These are phyloP conservation scores for Boletus pseudo-olivaceus DNA, from an alignment of 768 basidiomycete genomes.

Conservation along the genomic window DNA sequence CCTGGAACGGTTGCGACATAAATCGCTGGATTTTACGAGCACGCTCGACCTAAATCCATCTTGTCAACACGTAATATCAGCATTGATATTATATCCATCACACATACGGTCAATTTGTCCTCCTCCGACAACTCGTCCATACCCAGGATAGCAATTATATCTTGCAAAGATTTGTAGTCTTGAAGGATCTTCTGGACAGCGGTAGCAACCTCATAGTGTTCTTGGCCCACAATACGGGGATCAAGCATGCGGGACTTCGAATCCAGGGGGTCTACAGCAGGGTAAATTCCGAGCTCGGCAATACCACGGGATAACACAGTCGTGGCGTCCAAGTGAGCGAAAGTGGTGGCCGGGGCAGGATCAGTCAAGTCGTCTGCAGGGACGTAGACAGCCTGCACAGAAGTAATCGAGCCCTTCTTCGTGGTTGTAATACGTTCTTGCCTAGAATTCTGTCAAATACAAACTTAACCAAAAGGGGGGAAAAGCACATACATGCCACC, in stretches of 20 bases:
- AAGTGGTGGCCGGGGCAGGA: slow-evolving; percentile 98
- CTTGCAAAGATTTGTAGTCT: slow-evolving; percentile 95
- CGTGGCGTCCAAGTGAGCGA: slow-evolving; percentile 99
- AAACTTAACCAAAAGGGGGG: not conserved
- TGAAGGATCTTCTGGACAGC: slow-evolving; percentile 97
- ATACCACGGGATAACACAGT: slow-evolving; percentile 99
- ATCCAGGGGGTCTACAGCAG: slow-evolving; percentile 98
- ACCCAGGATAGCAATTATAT: slow-evolving; percentile 99
- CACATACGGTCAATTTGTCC: slow-evolving; percentile 80
- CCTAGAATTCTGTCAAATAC: slow-evolving; percentile 40
- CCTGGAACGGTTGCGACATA: slow-evolving; percentile 99
- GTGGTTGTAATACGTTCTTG: slow-evolving; percentile 99
- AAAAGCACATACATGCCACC: slow-evolving; percentile 83
- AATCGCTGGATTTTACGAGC: slow-evolving; percentile 98
- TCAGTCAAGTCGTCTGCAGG: slow-evolving; percentile 99
- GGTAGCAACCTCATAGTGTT: slow-evolving; percentile 96
- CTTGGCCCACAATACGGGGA: slow-evolving; percentile 93
- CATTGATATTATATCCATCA: not conserved
- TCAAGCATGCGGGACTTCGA: slow-evolving; percentile 99
- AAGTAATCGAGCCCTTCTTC: slow-evolving; percentile 99
- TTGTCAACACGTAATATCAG: slow-evolving; percentile 1
- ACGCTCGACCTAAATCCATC: slow-evolving; percentile 74
- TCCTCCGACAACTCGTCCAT: slow-evolving; percentile 99
- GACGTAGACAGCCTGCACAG: slow-evolving; percentile 99
- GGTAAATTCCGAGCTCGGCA: slow-evolving; percentile 98